A percentile compares a stretch with the other conserved stretches of the same genome.
These are phyloP conservation scores for Leishmania guyanensis DNA, from an alignment of 208 protist genomes.

Conservation along the genomic window DNA sequence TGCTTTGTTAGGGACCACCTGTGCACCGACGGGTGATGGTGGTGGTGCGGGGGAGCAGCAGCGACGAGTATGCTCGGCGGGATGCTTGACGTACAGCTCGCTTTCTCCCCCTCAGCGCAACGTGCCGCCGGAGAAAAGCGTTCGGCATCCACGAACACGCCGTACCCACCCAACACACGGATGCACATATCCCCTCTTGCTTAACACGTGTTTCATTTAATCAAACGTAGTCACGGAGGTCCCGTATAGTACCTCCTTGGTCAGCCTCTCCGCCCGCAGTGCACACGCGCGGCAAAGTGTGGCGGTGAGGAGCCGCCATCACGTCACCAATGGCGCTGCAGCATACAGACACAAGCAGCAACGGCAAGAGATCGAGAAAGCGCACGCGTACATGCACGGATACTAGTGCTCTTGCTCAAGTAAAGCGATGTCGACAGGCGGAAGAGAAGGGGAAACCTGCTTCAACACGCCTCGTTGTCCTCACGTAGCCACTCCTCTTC, in stretches of 20 bases:
- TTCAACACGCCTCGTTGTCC: conserved; percentile 62
- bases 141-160: not conserved
- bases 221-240: not conserved
- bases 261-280: not conserved
- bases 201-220: not conserved
- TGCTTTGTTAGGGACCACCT: not conserved
- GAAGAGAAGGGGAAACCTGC: not conserved
- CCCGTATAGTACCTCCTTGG: not conserved
- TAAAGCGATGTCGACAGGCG: not conserved
- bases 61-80: no score
- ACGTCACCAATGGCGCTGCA: not conserved
- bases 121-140: not conserved
- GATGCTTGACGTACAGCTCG: not conserved
- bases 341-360: not conserved
- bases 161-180: not conserved
- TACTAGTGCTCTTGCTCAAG: not conserved
- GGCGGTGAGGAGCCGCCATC: not conserved
- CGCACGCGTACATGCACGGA: not conserved
- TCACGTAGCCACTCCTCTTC: conserved; percentile 88
- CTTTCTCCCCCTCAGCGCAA: not conserved
- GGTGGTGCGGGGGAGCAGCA: not conserved
- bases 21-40: not conserved
- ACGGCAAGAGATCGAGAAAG: not conserved
- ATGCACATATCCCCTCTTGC: not conserved
- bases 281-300: not conserved